Percentiles rank a stretch among this genome's conserved stretches.
phyloP scores from a whole-genome alignment of 495 filamentous ascomycete genomes.

The Aspergillus coremiiformis region DNA sequence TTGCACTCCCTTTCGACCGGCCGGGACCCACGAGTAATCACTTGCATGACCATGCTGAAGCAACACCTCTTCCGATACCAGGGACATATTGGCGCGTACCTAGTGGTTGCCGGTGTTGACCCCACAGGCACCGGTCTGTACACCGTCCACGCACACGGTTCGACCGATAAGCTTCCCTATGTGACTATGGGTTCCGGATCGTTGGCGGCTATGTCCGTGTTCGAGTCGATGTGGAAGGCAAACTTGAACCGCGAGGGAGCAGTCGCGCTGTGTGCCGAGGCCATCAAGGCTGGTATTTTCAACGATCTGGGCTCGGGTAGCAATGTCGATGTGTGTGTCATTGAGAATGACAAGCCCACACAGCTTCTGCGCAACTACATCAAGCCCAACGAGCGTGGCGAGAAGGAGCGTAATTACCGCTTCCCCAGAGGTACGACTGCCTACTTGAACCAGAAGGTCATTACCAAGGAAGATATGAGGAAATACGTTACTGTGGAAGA shows the following conservation, averaged over 20 bases:
- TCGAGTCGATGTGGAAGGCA: constrained; percentile 92
- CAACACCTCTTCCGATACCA: constrained; percentile 98
- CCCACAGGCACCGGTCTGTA: constrained; percentile 94
- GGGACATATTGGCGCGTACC: constrained; percentile 95
- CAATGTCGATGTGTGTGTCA: constrained; percentile 95
- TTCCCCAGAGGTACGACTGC: constrained; percentile 88
- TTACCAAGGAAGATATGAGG: constrained; percentile 84
- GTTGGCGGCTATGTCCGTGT: constrained; percentile 94
- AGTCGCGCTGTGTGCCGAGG: constrained; percentile 71
- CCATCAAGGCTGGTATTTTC: constrained; percentile 96
- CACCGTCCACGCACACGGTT: constrained; percentile 97
- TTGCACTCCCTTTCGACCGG: constrained; percentile 92
- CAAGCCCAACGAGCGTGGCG: constrained; percentile 81
- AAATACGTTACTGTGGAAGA: constrained; percentile 94
- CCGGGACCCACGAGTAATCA: constrained; percentile 93
- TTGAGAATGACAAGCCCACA: constrained; percentile 81
- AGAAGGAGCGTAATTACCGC: constrained; percentile 87
- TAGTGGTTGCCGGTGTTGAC: constrained; percentile 95
- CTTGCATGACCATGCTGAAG: constrained; percentile 99
- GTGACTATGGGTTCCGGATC: constrained; percentile 98
- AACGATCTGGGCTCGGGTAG: constrained; percentile 96
- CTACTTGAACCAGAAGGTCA: constrained; percentile 86
- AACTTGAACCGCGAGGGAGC: constrained; percentile 73
- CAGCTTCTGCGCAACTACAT: constrained; percentile 84
- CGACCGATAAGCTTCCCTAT: constrained; percentile 97